These are phyloP conservation scores for Chrysoporthe austroafricana DNA, from an alignment of 2,329 filamentous ascomycete species.

Conservation along the genomic window DNA sequence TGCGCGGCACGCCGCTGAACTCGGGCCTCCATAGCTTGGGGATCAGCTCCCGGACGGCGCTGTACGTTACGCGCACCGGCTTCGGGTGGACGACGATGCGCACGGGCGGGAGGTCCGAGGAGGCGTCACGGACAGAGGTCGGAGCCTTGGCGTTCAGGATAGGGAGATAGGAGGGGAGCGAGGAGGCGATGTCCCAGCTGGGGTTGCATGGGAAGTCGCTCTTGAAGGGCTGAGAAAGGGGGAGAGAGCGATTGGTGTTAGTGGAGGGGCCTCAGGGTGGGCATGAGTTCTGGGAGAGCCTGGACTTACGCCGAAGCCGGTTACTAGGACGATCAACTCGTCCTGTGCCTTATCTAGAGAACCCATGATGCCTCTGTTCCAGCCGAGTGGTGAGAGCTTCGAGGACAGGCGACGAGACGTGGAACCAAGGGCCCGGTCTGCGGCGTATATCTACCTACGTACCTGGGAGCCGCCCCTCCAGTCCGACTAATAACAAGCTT, in stretches of 20 bases:
- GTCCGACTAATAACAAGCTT: background rate
- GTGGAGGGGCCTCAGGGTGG: background rate
- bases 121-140: slow-evolving; percentile 39
- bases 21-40: slow-evolving; percentile 63
- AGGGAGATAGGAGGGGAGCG: slow-evolving; percentile 68
- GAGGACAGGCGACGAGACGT: background rate
- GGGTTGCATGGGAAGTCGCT: slow-evolving; percentile 74
- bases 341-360: slow-evolving; percentile 41
- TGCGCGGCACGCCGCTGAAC: slow-evolving; percentile 40
- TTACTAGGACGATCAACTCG: slow-evolving; percentile 63
- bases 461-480: background rate
- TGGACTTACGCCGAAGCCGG: slow-evolving; percentile 61
- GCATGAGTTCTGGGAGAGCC: background rate
- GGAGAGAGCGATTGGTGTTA: background rate
- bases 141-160: slow-evolving; percentile 48
- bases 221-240: slow-evolving; percentile 71
- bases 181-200: slow-evolving; percentile 75
- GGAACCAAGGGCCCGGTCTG: background rate
- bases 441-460: background rate
- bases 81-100: slow-evolving; percentile 67
- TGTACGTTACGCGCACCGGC: slow-evolving; percentile 73
- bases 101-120: slow-evolving; percentile 49
- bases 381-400: background rate
- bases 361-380: slow-evolving; percentile 32
- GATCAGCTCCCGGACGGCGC: slow-evolving; percentile 64